phyloP scores from a whole-genome alignment of 2,329 filamentous ascomycete species.

The Hypoxylon sp. region DNA sequence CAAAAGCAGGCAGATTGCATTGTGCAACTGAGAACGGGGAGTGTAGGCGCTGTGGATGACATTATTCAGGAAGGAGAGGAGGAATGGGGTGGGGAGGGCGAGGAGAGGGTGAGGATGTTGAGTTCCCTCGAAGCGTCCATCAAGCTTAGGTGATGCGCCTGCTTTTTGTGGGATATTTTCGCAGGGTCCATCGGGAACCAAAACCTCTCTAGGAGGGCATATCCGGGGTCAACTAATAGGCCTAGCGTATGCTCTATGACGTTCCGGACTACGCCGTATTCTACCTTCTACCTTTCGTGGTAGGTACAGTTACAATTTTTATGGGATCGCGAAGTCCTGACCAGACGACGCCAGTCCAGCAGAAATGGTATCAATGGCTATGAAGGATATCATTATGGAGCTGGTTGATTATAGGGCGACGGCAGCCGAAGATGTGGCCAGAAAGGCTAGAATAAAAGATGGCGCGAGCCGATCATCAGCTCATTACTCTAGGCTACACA shows the following conservation, averaged over 20 bases:
- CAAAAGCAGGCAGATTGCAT: slow-evolving; percentile 71
- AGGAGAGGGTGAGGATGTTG: slow-evolving; percentile 62
- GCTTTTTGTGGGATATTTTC: neutral
- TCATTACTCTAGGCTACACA: too few relatives aligned
- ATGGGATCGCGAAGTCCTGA: neutral
- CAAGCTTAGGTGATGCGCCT: slow-evolving; percentile 58
- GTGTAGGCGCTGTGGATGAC: slow-evolving; percentile 77
- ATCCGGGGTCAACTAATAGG: neutral
- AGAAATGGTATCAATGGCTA: too few relatives aligned
- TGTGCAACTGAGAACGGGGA: slow-evolving; percentile 74
- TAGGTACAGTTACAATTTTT: neutral
- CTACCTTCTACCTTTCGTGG: neutral
- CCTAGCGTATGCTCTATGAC: neutral
- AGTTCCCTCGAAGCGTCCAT: slow-evolving; percentile 68
- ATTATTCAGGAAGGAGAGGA: slow-evolving; percentile 64
- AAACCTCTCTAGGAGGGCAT: neutral
- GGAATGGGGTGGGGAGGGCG: slow-evolving; percentile 45
- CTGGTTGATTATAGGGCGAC: neutral
- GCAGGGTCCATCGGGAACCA: neutral
- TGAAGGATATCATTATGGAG: neutral
- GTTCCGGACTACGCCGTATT: neutral
- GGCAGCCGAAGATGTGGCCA: neutral
- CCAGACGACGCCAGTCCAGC: too few relatives aligned
- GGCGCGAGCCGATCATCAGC: too few relatives aligned
- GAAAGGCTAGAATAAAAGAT: neutral